A percentile compares a stretch with the other conserved stretches of the same genome.
Conservation (phyloP, 2,329 filamentous ascomycete genomes). For the Fonsecaea pedrosoi region DNA sequence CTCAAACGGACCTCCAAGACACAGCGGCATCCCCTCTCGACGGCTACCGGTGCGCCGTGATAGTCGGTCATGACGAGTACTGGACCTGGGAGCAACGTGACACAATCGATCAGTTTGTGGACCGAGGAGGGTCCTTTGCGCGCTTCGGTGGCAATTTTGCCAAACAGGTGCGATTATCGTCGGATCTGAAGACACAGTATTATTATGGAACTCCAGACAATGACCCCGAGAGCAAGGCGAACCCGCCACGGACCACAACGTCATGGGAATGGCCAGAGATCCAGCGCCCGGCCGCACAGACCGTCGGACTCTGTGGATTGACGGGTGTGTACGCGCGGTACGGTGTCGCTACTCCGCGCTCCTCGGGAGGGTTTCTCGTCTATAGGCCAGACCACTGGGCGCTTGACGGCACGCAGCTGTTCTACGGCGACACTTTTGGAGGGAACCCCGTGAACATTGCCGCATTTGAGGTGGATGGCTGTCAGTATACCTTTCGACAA, state of each 20-base stretch:
- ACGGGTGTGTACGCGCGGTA: not conserved
- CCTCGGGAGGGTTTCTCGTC: conserved; percentile 6
- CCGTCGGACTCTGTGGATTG: not conserved
- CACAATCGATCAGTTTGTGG: conserved; percentile 5
- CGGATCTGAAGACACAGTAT: not conserved
- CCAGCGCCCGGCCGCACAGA: conserved; percentile 1
- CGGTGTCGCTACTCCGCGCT: conserved; percentile 10
- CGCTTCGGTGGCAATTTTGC: conserved; percentile 4
- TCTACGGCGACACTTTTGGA: conserved; percentile 11
- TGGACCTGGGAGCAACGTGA: conserved; percentile 13
- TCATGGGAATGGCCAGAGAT: not conserved
- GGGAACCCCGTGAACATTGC: conserved; percentile 8
- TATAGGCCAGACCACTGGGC: conserved; percentile 9
- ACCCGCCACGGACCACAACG: not conserved
- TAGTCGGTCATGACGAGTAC: conserved; percentile 12
- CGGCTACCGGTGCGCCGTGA: not conserved
- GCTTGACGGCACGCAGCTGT: conserved; percentile 1
- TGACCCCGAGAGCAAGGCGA: not conserved
- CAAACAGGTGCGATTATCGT: not conserved
- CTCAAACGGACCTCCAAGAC: conserved; percentile 7
- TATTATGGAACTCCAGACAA: not conserved
- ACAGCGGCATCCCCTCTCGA: not conserved
- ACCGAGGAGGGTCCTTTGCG: conserved; percentile 2
- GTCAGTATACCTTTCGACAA: conserved; percentile 3
- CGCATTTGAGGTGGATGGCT: conserved; percentile 8